These are phyloP conservation scores for Akanthomyces uredinophilus DNA, from an alignment of 2,329 filamentous ascomycete genomes.

Conservation along the genomic window DNA sequence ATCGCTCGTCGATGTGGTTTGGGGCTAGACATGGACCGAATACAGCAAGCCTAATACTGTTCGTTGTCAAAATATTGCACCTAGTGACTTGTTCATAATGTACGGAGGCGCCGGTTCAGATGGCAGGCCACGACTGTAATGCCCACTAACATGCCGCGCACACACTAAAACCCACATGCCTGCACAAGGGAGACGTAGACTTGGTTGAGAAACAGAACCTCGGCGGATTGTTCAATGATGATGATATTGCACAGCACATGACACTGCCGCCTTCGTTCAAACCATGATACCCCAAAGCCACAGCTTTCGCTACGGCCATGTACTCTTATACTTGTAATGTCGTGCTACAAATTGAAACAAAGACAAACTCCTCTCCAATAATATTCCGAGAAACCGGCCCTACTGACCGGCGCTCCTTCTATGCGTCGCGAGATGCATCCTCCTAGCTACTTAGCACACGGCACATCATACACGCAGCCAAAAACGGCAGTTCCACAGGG, in stretches of 20 bases:
- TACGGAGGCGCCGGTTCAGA: no score
- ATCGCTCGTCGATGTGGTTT: no score
- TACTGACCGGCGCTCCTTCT: background rate
- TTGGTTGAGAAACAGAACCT: no score
- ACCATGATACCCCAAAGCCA: conserved; percentile 6
- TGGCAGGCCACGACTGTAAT: no score
- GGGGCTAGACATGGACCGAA: no score
- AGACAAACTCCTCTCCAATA: conserved; percentile 2
- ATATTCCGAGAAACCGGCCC: background rate
- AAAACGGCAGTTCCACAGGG: background rate
- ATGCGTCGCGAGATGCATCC: conserved; percentile 1
- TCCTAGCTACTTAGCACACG: conserved; percentile 6
- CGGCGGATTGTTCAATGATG: background rate
- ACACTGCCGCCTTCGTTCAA: background rate
- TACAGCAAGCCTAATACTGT: no score
- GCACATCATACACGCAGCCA: conserved; percentile 11
- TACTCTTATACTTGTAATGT: conserved; percentile 16
- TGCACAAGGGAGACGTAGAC: background rate
- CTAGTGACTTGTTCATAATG: no score
- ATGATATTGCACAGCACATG: conserved; percentile 5
- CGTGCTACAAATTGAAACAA: conserved; percentile 14
- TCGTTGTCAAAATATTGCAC: no score
- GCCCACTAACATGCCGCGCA: no score
- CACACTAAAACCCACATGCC: no score
- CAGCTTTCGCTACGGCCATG: conserved; percentile 1